A percentile compares a stretch with the other conserved stretches of the same genome.
Evolutionary conservation across 176 grass and related monocot genomes (phyloP).

Genomic region (Triticum monococcum): DNA sequence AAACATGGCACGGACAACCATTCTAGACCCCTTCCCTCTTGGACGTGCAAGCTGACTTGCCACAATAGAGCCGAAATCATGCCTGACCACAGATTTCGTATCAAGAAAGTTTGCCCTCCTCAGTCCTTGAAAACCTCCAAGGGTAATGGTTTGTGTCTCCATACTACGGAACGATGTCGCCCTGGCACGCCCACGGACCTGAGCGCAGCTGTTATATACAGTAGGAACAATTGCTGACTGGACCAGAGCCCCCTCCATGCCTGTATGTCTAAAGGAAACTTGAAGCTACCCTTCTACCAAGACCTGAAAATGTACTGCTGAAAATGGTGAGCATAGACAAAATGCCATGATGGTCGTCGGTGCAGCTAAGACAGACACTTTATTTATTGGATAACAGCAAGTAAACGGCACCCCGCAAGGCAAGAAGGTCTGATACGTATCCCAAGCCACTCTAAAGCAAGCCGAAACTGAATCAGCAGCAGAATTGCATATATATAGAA

Average conservation of each 20-base stretch:
- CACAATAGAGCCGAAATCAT: constrained; percentile 49
- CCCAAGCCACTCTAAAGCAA: not conserved
- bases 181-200: constrained; percentile 20
- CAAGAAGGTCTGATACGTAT: not conserved
- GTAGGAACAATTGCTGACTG: constrained; percentile 70
- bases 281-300: constrained; percentile 18
- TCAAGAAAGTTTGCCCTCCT: constrained; percentile 53
- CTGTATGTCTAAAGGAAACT: not conserved
- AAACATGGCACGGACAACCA: constrained; percentile 84
- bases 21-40: constrained; percentile 36
- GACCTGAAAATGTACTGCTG: not conserved
- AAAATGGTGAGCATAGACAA: not conserved
- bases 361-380: not conserved
- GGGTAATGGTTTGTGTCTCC: constrained; percentile 28
- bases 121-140: constrained; percentile 66
- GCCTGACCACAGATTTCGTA: constrained; percentile 25
- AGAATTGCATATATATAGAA: not conserved
- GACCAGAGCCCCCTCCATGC: constrained; percentile 75
- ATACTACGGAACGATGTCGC: constrained; percentile 45
- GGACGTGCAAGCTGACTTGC: constrained; percentile 54
- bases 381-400: not conserved
- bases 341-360: not conserved
- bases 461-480: not conserved
- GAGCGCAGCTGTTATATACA: constrained; percentile 43
- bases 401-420: not conserved